Evolutionary conservation across 1,284 basidiomycete species (phyloP).

Genomic region (Ganoderma leucocontextum): DNA sequence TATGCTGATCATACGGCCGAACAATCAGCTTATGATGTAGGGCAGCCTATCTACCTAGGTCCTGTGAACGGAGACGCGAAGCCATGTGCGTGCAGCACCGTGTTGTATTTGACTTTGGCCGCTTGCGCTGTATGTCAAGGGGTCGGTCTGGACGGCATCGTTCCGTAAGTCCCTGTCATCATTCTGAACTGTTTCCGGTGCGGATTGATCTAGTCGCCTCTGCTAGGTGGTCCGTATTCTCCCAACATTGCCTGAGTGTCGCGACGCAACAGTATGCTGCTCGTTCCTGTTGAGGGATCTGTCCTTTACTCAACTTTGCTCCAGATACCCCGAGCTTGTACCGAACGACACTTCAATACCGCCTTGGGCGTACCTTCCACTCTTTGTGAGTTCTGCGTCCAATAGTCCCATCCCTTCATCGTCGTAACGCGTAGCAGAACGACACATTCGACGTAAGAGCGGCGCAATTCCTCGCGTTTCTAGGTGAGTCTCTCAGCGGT

Average conservation of each 20-base stretch:
- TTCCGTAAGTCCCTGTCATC: neutral
- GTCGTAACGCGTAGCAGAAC: neutral
- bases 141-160: neutral
- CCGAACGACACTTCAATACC: constrained; percentile 4
- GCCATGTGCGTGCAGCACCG: constrained; percentile 3
- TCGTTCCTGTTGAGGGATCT: no score
- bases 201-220: neutral
- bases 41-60: neutral
- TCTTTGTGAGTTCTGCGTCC: neutral
- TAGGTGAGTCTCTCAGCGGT: neutral
- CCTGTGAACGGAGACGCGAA: neutral
- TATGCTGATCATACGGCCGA: neutral
- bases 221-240: neutral
- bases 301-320: neutral
- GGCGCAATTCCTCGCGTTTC: neutral
- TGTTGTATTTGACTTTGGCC: neutral
- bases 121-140: constrained; percentile 9
- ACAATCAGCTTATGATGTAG: neutral
- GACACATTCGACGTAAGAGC: neutral
- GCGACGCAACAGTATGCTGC: neutral
- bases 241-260: neutral
- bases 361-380: neutral
- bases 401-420: neutral
- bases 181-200: no score
- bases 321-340: neutral